phyloP scores from a whole-genome alignment of 2,329 filamentous ascomycete species.

The Penicillium vulpinum region DNA sequence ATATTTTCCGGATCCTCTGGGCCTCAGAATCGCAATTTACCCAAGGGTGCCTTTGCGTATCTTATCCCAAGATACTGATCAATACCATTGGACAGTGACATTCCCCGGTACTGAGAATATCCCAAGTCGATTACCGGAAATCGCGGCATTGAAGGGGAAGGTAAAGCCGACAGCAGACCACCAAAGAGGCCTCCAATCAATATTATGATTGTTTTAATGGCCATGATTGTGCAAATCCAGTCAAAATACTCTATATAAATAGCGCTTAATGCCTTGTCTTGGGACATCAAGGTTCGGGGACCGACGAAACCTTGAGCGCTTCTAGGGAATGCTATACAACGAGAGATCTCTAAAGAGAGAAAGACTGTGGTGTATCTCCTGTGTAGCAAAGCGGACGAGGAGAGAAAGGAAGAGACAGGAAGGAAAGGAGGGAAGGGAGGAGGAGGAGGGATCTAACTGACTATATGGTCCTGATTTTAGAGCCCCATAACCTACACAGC shows the following conservation, averaged over 20 bases:
- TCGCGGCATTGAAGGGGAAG: background rate
- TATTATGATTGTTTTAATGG: background rate
- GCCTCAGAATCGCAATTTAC: slow-evolving; percentile 62
- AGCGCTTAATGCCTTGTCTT: background rate
- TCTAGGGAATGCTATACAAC: too few relatives aligned
- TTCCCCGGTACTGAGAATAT: slow-evolving; percentile 65
- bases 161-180: slow-evolving; percentile 5
- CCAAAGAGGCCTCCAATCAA: slow-evolving; percentile 9
- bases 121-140: slow-evolving; percentile 55
- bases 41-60: slow-evolving; percentile 67
- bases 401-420: too few relatives aligned
- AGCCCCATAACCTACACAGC: background rate
- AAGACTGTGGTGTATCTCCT: too few relatives aligned
- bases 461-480: too few relatives aligned
- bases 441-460: too few relatives aligned
- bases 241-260: too few relatives aligned
- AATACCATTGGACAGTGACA: slow-evolving; percentile 54
- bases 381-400: too few relatives aligned
- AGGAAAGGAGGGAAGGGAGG: too few relatives aligned
- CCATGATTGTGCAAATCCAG: background rate
- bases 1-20: slow-evolving; percentile 57
- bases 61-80: slow-evolving; percentile 70
- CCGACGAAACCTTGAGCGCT: background rate
- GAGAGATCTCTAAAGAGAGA: too few relatives aligned
- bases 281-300: background rate